Evolutionary conservation across 352 stramenopile species (phyloP), one percentile per base, ranked within the genome.

Genomic region (Phytophthora aleatoria): DNA sequence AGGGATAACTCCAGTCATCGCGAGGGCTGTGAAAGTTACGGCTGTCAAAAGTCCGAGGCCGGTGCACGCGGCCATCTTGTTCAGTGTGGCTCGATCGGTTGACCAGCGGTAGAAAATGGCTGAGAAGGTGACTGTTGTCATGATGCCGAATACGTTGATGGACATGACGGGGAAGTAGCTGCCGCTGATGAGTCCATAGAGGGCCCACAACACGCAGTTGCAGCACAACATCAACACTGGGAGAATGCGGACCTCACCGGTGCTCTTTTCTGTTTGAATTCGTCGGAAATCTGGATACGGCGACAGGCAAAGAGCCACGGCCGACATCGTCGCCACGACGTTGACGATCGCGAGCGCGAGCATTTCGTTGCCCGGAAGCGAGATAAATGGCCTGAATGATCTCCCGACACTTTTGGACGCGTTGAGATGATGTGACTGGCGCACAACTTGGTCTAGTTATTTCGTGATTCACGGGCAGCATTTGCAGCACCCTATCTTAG

Each of bases 101-200:
- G 61, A 61, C 54, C 52, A 75, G 36, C 56, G 42, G 31, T 71
- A 65, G 48, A 65, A 75, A 28, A 75, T 38, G 9, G 65, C 64
- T 20, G 65, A 71, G 53, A 76, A 83, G 24, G 44, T 64, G 52
- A 71, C 42, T 31, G 68, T 67, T 15, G 63, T 70, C 13, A 73
- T 48, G n/a, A 61, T 68, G 8, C 74, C 74, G 41, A 83, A 74
- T 45, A 57, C 50, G 65, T 83, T 83, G 50, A 76, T 77, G 36
- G 61, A 70, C 52, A 74, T 57, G 15, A 83, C 57, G 24, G 74
- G 74, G 50, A 83, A 83, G 52, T 67, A 76, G 59, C 59, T 68
- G 20, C 42, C 50, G 10, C 59, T 71, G 38, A 76, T 45, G 27
- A 76, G 42, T 36, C 74, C 74, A 53, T 83, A 83, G 31, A 77